Evolutionary conservation across 1,284 basidiomycete species (phyloP).

Genomic region (Cryptococcus sp.): DNA sequence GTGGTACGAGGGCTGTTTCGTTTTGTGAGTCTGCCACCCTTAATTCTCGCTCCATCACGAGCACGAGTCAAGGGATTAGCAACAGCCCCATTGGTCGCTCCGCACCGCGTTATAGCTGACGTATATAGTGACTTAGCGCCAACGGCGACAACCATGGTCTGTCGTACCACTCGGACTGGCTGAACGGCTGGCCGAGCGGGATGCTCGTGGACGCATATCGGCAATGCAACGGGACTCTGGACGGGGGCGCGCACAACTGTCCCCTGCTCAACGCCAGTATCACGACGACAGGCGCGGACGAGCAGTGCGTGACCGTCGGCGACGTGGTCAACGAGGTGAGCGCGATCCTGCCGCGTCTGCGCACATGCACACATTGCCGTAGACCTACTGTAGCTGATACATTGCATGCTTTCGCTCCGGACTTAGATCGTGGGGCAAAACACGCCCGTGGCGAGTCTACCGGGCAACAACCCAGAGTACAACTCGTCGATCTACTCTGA

Average conservation of each 20-base stretch:
- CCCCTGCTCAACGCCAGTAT: conserved; percentile 8
- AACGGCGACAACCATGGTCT: conserved; percentile 31
- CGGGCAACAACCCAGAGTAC: conserved; percentile 29
- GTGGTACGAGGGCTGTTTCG: conserved; percentile 36
- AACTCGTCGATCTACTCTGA: conserved; percentile 21
- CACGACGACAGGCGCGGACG: conserved; percentile 5
- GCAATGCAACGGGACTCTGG: conserved; percentile 15
- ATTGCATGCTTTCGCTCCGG: background rate
- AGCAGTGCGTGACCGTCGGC: conserved; percentile 19
- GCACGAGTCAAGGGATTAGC: background rate
- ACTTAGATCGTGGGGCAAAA: conserved; percentile 21
- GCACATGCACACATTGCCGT: background rate
- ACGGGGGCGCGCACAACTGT: conserved; percentile 17
- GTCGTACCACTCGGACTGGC: conserved; percentile 31
- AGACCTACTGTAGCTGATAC: background rate
- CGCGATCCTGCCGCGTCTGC: background rate
- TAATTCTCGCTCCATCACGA: background rate
- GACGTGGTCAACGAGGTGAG: conserved; percentile 30
- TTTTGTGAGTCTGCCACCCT: conserved; percentile 19
- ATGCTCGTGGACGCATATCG: conserved; percentile 26
- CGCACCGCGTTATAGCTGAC: background rate
- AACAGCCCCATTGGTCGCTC: background rate
- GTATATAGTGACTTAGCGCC: conserved; percentile 6
- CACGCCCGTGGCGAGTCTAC: conserved; percentile 18
- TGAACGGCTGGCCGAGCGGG: conserved; percentile 30